A percentile compares a stretch with the other conserved stretches of the same genome.
phyloP scores from a whole-genome alignment of 1,284 basidiomycete genomes.

The Irpex lacteus region DNA sequence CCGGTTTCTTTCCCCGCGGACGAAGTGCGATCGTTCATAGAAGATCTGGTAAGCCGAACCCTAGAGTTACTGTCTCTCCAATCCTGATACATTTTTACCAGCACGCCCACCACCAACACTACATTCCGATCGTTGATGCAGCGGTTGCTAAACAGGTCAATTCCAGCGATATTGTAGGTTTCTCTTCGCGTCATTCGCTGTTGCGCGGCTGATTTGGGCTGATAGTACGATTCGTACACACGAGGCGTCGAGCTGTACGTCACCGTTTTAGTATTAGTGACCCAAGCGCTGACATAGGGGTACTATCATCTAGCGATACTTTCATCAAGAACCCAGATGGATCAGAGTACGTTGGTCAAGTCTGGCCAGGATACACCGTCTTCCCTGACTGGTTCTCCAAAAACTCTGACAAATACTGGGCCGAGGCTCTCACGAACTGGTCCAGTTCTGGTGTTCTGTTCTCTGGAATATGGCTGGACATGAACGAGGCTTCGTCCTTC shows the following conservation, averaged over 20 bases:
- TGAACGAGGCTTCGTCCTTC: slow-evolving; percentile 70
- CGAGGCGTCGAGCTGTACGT: slow-evolving; percentile 39
- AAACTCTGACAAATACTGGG: slow-evolving; percentile 40
- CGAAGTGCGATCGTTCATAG: slow-evolving; percentile 61
- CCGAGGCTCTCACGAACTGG: slow-evolving; percentile 47
- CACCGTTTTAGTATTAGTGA: not conserved
- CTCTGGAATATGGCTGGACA: slow-evolving; percentile 75
- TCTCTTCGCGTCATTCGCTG: slow-evolving; percentile 15
- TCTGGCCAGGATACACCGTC: slow-evolving; percentile 56
- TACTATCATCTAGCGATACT: slow-evolving; percentile 37
- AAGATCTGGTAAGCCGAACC: slow-evolving; percentile 47
- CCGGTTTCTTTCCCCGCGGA: slow-evolving; percentile 59
- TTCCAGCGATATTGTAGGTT: slow-evolving; percentile 36
- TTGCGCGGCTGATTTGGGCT: not conserved
- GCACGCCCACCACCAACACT: slow-evolving; percentile 32
- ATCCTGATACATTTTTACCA: slow-evolving; percentile 11
- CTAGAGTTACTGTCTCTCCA: not conserved
- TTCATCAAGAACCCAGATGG: slow-evolving; percentile 70
- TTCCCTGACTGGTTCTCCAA: slow-evolving; percentile 73
- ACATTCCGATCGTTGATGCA: slow-evolving; percentile 39
- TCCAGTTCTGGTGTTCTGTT: slow-evolving; percentile 54
- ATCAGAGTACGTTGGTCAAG: slow-evolving; percentile 64
- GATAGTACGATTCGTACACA: slow-evolving; percentile 45
- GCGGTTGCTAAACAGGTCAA: slow-evolving; percentile 35
- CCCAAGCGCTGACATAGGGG: not conserved